These are phyloP conservation scores for Sinapis alba DNA, from an alignment of 441 rosid genomes.

Conservation along the genomic window DNA sequence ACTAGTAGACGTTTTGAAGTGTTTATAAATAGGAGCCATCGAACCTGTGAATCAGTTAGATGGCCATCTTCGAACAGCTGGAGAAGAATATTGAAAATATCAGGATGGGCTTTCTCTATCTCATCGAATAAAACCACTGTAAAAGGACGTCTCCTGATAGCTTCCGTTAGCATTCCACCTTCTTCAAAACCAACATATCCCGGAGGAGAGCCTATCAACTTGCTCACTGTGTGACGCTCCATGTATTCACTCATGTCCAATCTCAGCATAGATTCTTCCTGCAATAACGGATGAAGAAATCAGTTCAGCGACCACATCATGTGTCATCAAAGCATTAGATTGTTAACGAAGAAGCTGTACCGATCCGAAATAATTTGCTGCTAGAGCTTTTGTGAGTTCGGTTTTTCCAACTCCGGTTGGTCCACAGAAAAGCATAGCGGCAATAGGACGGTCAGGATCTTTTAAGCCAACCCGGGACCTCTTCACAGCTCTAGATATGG, in stretches of 20 bases:
- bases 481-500: conserved; percentile 78
- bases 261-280: conserved; percentile 85
- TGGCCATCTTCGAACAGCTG: conserved; percentile 84
- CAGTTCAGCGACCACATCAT: background rate
- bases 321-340: background rate
- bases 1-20: too few relatives aligned
- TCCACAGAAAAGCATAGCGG: conserved; percentile 84
- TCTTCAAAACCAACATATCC: conserved; percentile 81
- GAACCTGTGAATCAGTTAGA: conserved; percentile 84
- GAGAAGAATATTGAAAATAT: conserved; percentile 77
- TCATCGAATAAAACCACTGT: conserved; percentile 74
- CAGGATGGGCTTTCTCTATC: conserved; percentile 86
- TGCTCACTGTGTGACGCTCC: conserved; percentile 86
- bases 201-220: conserved; percentile 76
- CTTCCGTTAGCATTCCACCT: conserved; percentile 81
- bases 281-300: conserved; percentile 28
- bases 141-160: conserved; percentile 76
- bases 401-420: conserved; percentile 88
- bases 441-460: conserved; percentile 73
- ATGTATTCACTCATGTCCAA: conserved; percentile 87
- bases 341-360: conserved; percentile 51
- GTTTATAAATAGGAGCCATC: background rate
- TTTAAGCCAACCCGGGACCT: conserved; percentile 76
- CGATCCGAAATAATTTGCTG: conserved; percentile 80
- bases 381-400: conserved; percentile 70